phyloP scores from a whole-genome alignment of 1,284 basidiomycete genomes.

The Cutaneotrichosporon cavernicola region DNA sequence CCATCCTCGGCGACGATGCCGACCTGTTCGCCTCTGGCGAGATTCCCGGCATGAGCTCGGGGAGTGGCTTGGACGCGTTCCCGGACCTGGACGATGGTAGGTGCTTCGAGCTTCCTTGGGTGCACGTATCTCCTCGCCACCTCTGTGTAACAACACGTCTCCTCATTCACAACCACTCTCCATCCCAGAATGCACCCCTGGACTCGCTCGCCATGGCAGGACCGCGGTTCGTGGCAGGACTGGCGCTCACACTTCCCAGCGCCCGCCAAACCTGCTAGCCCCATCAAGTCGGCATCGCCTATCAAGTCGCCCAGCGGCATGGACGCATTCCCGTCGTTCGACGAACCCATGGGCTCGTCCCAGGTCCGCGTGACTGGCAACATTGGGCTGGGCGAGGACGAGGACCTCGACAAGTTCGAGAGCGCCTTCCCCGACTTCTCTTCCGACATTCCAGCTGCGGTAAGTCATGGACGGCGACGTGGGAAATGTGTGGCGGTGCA shows the following conservation, averaged over 20 bases:
- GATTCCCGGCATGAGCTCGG: constrained; percentile 14
- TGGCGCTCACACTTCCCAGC: constrained; percentile 8
- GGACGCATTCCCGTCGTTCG: constrained; percentile 71
- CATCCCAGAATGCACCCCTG: constrained; percentile 4
- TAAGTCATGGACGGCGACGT: constrained; percentile 8
- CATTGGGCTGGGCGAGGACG: constrained; percentile 53
- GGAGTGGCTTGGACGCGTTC: constrained; percentile 10
- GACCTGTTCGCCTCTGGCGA: constrained; percentile 48
- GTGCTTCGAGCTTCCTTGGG: background rate
- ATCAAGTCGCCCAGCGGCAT: constrained; percentile 31
- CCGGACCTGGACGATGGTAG: constrained; percentile 11
- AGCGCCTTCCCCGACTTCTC: constrained; percentile 86
- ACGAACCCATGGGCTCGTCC: constrained; percentile 29
- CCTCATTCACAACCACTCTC: background rate
- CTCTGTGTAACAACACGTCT: background rate
- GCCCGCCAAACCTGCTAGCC: constrained; percentile 9
- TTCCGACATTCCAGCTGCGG: constrained; percentile 38
- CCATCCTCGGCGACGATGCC: constrained; percentile 51
- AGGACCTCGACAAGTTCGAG: constrained; percentile 87
- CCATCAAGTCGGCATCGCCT: constrained; percentile 15
- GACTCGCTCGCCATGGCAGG: constrained; percentile 1
- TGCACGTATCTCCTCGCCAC: background rate
- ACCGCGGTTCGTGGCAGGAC: constrained; percentile 1
- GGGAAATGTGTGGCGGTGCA: background rate
- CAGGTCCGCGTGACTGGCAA: constrained; percentile 74